Evolutionary conservation across 768 basidiomycete species (phyloP).

Genomic region (Lactifluus piperatus): DNA sequence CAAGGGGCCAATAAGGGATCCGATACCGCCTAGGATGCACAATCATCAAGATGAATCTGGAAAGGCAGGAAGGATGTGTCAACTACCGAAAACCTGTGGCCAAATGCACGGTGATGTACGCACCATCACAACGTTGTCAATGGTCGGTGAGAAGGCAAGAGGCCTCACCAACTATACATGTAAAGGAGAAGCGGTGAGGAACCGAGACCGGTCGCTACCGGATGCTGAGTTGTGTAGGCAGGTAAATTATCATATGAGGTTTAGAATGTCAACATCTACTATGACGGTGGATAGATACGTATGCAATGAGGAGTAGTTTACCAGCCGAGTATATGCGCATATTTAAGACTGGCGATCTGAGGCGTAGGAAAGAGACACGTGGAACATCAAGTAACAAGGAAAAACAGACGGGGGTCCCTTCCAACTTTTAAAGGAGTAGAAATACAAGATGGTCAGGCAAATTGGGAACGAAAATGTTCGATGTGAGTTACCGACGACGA

Average conservation of each 20-base stretch:
- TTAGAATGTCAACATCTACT: constrained; percentile 6
- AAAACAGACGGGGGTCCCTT: constrained; percentile 1
- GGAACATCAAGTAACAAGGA: background rate
- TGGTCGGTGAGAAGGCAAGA: background rate
- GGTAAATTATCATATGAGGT: constrained; percentile 12
- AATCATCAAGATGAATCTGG: background rate
- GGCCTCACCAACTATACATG: background rate
- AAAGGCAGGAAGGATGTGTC: background rate
- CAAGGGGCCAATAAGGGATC: background rate
- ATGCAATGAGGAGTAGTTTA: constrained; percentile 1
- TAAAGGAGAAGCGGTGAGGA: background rate
- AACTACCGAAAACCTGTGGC: background rate
- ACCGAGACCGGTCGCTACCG: background rate
- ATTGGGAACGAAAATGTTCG: background rate
- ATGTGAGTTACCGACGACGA: constrained; percentile 7
- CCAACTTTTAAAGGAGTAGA: background rate
- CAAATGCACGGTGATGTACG: background rate
- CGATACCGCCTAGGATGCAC: background rate
- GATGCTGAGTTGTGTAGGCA: background rate
- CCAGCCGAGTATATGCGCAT: constrained; percentile 2
- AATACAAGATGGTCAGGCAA: background rate
- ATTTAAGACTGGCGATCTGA: background rate
- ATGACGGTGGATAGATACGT: background rate
- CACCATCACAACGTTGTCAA: background rate
- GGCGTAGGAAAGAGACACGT: background rate